A percentile compares a stretch with the other conserved stretches of the same genome.
Evolutionary conservation across 257 asterid species (phyloP).

Genomic region (Thymus mandschuricus): DNA sequence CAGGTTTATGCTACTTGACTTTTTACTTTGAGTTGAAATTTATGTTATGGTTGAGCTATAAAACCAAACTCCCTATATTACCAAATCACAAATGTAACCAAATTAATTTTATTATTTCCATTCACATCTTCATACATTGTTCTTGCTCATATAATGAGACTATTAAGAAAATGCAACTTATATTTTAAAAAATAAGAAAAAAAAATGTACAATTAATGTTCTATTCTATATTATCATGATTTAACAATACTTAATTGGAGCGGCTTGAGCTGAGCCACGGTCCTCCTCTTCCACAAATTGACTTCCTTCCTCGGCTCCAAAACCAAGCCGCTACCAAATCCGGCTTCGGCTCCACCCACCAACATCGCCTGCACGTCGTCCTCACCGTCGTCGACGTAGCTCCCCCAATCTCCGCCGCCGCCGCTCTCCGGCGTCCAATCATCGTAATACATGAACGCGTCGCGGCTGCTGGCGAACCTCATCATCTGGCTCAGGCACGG

Average conservation of each 20-base stretch:
- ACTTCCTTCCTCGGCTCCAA: constrained; percentile 84
- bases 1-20: too few species aligned
- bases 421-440: constrained; percentile 58
- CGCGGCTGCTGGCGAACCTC: constrained; percentile 74
- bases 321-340: constrained; percentile 24
- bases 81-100: neutral
- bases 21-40: too few species aligned
- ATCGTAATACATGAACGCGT: constrained; percentile 54
- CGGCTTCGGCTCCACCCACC: constrained; percentile 30
- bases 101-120: neutral
- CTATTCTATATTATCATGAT: neutral
- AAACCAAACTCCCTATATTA: too few species aligned
- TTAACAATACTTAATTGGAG: constrained; percentile 43
- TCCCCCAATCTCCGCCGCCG: constrained; percentile 28
- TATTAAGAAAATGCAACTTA: neutral
- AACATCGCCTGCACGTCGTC: constrained; percentile 49
- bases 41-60: too few species aligned
- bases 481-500: constrained; percentile 59
- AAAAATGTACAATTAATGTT: neutral
- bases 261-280: constrained; percentile 69
- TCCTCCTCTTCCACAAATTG: constrained; percentile 88
- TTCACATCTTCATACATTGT: neutral
- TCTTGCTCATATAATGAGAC: neutral
- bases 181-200: neutral
- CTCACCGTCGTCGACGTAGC: constrained; percentile 31